Base-by-base conservation (phyloP, 176 grass and related monocot genomes). In the Oropetium thomaeum region DNA sequence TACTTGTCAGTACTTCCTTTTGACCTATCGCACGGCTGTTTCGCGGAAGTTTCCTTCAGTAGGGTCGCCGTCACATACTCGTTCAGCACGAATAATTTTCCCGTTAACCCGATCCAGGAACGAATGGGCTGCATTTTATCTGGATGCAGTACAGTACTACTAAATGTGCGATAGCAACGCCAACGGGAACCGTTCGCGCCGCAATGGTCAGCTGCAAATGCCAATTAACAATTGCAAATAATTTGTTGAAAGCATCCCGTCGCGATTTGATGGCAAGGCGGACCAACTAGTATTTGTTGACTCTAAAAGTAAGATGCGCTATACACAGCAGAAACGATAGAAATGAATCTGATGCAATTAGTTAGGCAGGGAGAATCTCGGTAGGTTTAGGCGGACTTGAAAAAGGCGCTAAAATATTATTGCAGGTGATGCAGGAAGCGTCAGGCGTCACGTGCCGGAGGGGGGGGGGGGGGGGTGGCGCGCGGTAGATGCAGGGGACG, bases 21-120 rank as follows among this genome's bases (percentile, higher is more conserved):
- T 53, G 51, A 23, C 70, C 6, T 15, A 1, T 44, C 39, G 26
- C 44, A 15, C 23, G 26, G 85, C 60, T 70, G 43, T 32, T 88
- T 86, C 78, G 10, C 12, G 69, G 86, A 92, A 92, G 17, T 7
- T 92, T 92, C 90, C 40, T 53, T 9, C 44, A 44, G 16, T 19
- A 69, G 55, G 17, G 43, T 75, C 34, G 15, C 77, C 5, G 3
- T 89, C 75, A 27, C 0, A 12, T 20, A 15, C 8, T 3, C 5
- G 45, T 20, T 16, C 17, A 1, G 45, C 16, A 16, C 16, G 45
- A 49, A 20, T 49, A 49, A 20, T 20, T 49, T 49, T 20, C 23
- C 42, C 29, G 39, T 58, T 8, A 57, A 25, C n/a, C 65, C 22
- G 3, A 5, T 27, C 31, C 40, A 61, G 13, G 5, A 30, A 34